Base-by-base conservation (phyloP, 2,329 filamentous ascomycete species). In the Verticillium nonalfalfae region DNA sequence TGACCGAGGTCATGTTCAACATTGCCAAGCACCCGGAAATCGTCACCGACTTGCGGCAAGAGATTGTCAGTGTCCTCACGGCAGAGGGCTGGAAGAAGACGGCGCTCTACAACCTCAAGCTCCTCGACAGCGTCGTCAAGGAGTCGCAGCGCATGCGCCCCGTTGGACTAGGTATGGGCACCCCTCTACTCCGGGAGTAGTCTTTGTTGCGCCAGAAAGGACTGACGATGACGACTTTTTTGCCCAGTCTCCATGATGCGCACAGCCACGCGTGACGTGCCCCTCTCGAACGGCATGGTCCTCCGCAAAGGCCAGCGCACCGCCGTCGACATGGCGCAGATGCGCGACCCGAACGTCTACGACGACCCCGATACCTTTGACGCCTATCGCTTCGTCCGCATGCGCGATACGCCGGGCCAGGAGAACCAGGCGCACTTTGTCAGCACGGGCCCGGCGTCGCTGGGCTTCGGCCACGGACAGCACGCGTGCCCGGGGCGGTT, bases 401-500 rank as follows among this genome's bases (percentile, higher is more conserved):
- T 52, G 45, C 45, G 45, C 9, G 45, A 21, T 2, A 52, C 18
- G n/a, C n/a, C 45, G 60, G 62, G 61, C 50, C 52, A 59, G 7
- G 57, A 61, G 10, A 35, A 26, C 21, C 61, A 63, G 4, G 56
- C 61, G 1, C 78, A 80, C 59, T 79, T 79, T 61, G 78, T 77
- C 2, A 74, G 76, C 45, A 70, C 78, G 54, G 67, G 63, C 52
- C 74, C 79, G 59, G 74, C 71, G 35, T 77, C 78, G 62, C 73
- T 79, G 66, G 77, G 79, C 64, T 81, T 81, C 63, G 79, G 79
- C 2, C 75, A 77, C 5, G 79, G 79, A 40, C 76, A 76, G 64
- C 77, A 80, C 63, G 77, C 79, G 4, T 81, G 79, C 56, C 79
- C 79, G 0, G 79, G 79, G 1, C 73, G 79, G 9, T 81, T 81